Evolutionary conservation across 73 alveolate species (phyloP).

Genomic region (Vitrella brassicaformis): DNA sequence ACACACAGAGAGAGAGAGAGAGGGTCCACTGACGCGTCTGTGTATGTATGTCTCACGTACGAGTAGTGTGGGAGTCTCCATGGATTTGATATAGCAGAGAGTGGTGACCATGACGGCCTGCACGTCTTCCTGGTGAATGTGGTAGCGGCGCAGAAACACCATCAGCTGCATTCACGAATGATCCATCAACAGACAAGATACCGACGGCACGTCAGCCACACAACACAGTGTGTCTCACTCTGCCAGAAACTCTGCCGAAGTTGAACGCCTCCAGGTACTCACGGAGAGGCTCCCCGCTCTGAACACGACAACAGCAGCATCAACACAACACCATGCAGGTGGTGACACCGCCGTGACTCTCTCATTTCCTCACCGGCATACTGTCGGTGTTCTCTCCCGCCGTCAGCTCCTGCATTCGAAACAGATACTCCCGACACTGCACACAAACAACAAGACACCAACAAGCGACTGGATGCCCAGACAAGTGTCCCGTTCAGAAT

Average conservation of each 20-base stretch:
- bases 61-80: not conserved
- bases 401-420: too few relatives aligned
- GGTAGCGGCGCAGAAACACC: not conserved
- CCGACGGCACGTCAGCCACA: not conserved
- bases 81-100: not conserved
- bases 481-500: too few relatives aligned
- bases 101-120: not conserved
- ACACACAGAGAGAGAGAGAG: not conserved
- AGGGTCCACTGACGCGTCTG: too few relatives aligned
- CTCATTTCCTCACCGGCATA: not conserved
- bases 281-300: not conserved
- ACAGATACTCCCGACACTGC: too few relatives aligned
- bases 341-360: not conserved
- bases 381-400: not conserved
- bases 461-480: too few relatives aligned
- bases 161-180: too few relatives aligned
- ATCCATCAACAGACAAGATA: not conserved
- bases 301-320: not conserved
- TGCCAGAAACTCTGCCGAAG: not conserved
- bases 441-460: too few relatives aligned
- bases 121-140: not conserved
- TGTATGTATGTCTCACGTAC: not conserved
- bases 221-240: not conserved
- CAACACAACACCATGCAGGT: not conserved
- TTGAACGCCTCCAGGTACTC: not conserved